These are phyloP conservation scores for Mrakia blollopis DNA, from an alignment of 768 basidiomycete genomes.

Conservation along the genomic window DNA sequence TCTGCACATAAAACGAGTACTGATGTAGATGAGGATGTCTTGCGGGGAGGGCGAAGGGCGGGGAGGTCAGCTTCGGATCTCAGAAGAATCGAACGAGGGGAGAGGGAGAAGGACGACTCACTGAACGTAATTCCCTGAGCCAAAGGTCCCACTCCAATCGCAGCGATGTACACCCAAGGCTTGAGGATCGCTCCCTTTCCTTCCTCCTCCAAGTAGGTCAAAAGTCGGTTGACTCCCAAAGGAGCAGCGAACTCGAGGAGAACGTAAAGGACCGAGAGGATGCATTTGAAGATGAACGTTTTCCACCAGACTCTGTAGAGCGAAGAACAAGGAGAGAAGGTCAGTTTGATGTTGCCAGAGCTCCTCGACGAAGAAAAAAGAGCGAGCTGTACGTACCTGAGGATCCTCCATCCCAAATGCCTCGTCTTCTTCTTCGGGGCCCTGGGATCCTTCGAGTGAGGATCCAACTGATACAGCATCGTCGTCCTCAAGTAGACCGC, in stretches of 20 bases:
- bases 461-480: constrained; percentile 45
- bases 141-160: constrained; percentile 50
- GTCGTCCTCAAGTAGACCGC: constrained; percentile 42
- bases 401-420: constrained; percentile 52
- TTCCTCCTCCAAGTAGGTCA: constrained; percentile 53
- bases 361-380: no score
- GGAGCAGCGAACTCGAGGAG: constrained; percentile 47
- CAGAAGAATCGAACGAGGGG: constrained; percentile 5
- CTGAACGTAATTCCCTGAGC: constrained; percentile 38
- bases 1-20: constrained; percentile 52
- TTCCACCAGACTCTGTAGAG: constrained; percentile 38
- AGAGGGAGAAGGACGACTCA: no score
- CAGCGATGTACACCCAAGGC: constrained; percentile 69
- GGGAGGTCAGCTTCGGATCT: no score
- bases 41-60: no score
- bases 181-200: constrained; percentile 52
- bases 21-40: constrained; percentile 25
- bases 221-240: constrained; percentile 30
- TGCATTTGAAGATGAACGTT: constrained; percentile 35
- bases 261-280: constrained; percentile 35
- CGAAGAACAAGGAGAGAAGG: no score
- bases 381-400: constrained; percentile 35
- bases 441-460: constrained; percentile 40
- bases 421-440: constrained; percentile 45
- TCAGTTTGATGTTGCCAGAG: no score